Base-by-base conservation (phyloP, 495 filamentous ascomycete species). In the Podospora pseudopauciseta region DNA sequence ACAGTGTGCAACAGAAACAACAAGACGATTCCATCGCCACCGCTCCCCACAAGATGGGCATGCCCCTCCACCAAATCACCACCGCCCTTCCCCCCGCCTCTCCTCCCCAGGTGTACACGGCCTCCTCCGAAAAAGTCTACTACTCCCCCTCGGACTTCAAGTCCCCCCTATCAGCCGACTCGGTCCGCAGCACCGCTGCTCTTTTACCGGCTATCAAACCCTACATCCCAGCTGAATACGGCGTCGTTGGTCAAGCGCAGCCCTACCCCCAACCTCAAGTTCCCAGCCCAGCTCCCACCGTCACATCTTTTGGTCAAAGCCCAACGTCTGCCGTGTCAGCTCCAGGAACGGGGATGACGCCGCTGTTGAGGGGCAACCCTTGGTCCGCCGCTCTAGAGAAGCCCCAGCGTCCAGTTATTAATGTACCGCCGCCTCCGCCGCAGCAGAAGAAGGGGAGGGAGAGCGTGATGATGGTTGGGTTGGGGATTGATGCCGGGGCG, bases 211-310 rank as follows among this genome's bases (percentile, higher is more conserved):
- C 75, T 2, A 67, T 80, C 59, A 72, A 71, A 3, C 74, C 75
- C 4, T 83, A 83, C 63, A 74, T 78, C 16, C 81, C 80, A 2
- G 72, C 78, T n/a, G 81, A 81, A 34, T 77, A 82, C 69, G 75
- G 74, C 23, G 65, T 78, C n/a, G 60, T 64, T 32, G 23, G 27
- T 18, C 65, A 68, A 18, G 71, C 60, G 63, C 70, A 39, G 53
- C 70, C 15, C 59, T 68, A 18, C n/a, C 28, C 65, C 55, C 67
- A 53, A 65, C 62, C 63, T 55, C 23, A 68, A 70, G 72, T 28
- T 73, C 39, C 39, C 39, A 49, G 39, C 15, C 39, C 39, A 49
- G 39, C 39, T 11, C 39, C 39, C 5, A 49, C 39, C 1, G 39
- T 49, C 9, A 49, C 39, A 13, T 70, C 65, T 18, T 71, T 71